Percentiles rank a stretch among this genome's conserved stretches.
phyloP scores from a whole-genome alignment of 306 rosid species.

The Glycine tomentella region DNA sequence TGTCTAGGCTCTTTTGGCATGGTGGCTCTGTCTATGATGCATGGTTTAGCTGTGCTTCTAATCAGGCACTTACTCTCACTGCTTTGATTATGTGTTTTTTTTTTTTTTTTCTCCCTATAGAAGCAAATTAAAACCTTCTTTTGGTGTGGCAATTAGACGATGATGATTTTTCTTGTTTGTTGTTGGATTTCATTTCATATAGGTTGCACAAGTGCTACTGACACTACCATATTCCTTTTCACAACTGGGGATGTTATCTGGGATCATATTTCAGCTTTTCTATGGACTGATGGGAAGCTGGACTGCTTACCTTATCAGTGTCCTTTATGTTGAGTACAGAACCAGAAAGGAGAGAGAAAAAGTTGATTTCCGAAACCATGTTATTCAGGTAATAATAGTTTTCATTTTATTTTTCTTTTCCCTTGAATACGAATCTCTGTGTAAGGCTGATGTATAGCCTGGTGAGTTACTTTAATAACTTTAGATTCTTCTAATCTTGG shows the following conservation, averaged over 20 bases:
- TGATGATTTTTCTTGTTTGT: not conserved
- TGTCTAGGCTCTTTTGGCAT: conserved; percentile 80
- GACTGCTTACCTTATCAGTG: conserved; percentile 96
- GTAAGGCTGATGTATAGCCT: not conserved
- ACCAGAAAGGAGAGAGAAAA: conserved; percentile 97
- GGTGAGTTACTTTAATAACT: not conserved
- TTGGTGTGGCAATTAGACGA: not conserved
- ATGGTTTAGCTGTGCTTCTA: conserved; percentile 98
- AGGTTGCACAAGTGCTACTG: conserved; percentile 98
- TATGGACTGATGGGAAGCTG: conserved; percentile 98
- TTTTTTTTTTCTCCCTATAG: not conserved
- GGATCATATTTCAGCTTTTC: conserved; percentile 89
- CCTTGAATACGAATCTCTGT: not conserved
- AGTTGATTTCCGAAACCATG: conserved; percentile 94
- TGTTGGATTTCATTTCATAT: conserved; percentile 37
- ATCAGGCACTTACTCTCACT: conserved; percentile 64
- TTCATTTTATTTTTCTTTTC: not conserved
- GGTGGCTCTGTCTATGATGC: conserved; percentile 99
- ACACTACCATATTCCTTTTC: conserved; percentile 98
- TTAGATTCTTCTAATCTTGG: conserved; percentile 28
- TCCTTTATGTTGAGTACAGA: conserved; percentile 94
- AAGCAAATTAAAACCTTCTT: not conserved
- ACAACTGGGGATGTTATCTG: conserved; percentile 93
- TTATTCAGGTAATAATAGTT: conserved; percentile 72
- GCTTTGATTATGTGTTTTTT: too few species aligned